Percentiles rank a stretch among this genome's conserved stretches.
These are phyloP conservation scores for Fusarium sublunatum DNA, from an alignment of 2,329 filamentous ascomycete species.

Conservation along the genomic window DNA sequence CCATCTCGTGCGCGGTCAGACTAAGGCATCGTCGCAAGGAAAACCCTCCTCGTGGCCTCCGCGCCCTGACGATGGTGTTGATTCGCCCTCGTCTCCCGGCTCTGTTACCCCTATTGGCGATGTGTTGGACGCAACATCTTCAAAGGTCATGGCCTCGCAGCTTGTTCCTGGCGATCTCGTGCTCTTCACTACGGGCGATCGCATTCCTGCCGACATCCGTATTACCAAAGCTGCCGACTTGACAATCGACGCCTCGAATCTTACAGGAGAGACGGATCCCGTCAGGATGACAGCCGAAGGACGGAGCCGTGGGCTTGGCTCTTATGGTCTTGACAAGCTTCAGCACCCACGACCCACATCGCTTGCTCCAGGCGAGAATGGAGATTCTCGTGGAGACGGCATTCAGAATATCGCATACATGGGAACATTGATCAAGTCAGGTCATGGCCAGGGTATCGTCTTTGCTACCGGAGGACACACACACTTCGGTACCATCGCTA, in stretches of 20 bases:
- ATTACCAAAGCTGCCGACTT: constrained; percentile 91
- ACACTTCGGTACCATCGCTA: constrained; percentile 95
- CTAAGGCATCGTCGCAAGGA: constrained; percentile 48
- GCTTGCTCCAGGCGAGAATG: constrained; percentile 59
- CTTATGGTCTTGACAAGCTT: constrained; percentile 46
- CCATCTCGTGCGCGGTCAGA: constrained; percentile 81
- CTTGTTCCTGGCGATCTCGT: constrained; percentile 94
- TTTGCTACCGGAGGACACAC: constrained; percentile 94
- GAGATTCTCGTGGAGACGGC: constrained; percentile 73
- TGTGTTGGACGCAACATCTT: constrained; percentile 76
- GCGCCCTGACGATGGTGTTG: constrained; percentile 56
- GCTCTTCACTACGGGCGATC: constrained; percentile 93
- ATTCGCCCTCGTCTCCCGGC: constrained; percentile 57
- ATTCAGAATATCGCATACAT: constrained; percentile 96
- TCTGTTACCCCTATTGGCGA: constrained; percentile 70
- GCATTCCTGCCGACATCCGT: constrained; percentile 94
- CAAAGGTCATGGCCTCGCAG: constrained; percentile 86
- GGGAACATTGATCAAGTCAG: constrained; percentile 95
- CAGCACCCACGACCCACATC: constrained; percentile 57
- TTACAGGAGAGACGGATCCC: constrained; percentile 96
- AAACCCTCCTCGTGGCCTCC: constrained; percentile 63
- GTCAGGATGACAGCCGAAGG: constrained; percentile 80
- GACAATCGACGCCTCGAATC: constrained; percentile 94
- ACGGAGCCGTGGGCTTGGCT: constrained; percentile 48
- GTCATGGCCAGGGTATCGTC: constrained; percentile 95